These are phyloP conservation scores for Hyphodiscus sp. DNA, from an alignment of 2,329 filamentous ascomycete genomes.

Conservation along the genomic window DNA sequence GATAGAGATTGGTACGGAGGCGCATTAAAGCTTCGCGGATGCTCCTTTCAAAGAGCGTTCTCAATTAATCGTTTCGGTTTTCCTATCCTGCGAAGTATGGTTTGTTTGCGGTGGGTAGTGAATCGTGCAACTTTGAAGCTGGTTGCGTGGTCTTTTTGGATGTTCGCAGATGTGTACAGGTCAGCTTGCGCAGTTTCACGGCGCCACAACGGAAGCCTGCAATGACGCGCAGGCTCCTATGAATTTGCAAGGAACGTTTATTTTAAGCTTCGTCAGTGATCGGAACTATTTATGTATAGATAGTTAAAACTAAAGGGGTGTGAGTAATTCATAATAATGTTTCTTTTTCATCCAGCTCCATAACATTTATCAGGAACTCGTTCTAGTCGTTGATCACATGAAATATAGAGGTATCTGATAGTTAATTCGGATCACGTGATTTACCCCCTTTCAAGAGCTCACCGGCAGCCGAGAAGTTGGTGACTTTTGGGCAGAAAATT, in stretches of 20 bases:
- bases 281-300: no score
- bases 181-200: not conserved
- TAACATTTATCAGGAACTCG: no score
- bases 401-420: no score
- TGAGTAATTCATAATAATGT: no score
- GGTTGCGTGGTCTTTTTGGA: conserved; percentile 2
- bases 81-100: not conserved
- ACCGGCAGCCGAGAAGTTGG: no score
- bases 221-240: not conserved
- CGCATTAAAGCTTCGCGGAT: conserved; percentile 26
- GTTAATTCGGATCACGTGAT: no score
- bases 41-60: conserved; percentile 17
- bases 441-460: no score
- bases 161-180: not conserved
- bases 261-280: not conserved
- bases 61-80: not conserved
- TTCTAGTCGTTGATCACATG: no score
- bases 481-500: no score
- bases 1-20: conserved; percentile 14
- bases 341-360: no score
- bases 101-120: not conserved
- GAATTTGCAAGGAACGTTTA: not conserved
- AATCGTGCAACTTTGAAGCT: not conserved
- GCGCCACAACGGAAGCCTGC: not conserved
- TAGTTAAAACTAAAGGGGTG: no score